Base-by-base conservation (phyloP, 345 rosid species). In the Eucalyptus marginata region DNA sequence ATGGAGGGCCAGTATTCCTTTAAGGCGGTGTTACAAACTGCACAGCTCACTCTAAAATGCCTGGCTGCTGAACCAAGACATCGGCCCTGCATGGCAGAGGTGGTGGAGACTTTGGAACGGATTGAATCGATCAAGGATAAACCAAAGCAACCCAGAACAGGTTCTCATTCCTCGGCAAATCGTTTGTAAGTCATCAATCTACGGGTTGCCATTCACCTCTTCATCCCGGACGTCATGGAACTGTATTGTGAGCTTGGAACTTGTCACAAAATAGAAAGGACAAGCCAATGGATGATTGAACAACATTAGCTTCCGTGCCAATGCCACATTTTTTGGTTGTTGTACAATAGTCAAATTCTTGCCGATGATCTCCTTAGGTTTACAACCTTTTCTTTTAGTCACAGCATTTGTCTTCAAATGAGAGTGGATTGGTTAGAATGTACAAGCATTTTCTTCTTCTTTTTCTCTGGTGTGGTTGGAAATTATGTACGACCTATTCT, bases 81-180 rank as follows among this genome's bases (percentile, higher is more conserved):
- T 86, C 95, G 97, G 13, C 96, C 96, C 8, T 91, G 94, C 87
- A 96, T 95, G 97, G 88, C 90, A 79, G 94, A 95, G 91, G 98
- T 94, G 9, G 68, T 92, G 58, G 93, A 93, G 46, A 85, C 85
- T 14, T 86, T 96, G 88, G 94, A 92, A 87, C 90, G 87, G 87
- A 91, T 95, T 56, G 93, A 91, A 76, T 90, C 89, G 49, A 91
- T 91, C 44, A 91, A 88, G 88, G 91, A 80, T 52, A 91, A 87
- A 87, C 49, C 54, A 68, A 90, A 90, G 87, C 89, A 86, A 86
- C 14, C 89, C 36, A 59, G 58, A 87, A 86, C 31, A 16, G 76
- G 85, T 40, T 92, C 90, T 46, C 71, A 90, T 86, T 87, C 91
- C 1, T 64, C 52, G 29, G 86, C 90, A 71, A 62, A 24, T 33